Evolutionary conservation across 805 yeast genomes (phyloP), one percentile per base, ranked within the genome.

Genomic region (Candida incommunis): DNA sequence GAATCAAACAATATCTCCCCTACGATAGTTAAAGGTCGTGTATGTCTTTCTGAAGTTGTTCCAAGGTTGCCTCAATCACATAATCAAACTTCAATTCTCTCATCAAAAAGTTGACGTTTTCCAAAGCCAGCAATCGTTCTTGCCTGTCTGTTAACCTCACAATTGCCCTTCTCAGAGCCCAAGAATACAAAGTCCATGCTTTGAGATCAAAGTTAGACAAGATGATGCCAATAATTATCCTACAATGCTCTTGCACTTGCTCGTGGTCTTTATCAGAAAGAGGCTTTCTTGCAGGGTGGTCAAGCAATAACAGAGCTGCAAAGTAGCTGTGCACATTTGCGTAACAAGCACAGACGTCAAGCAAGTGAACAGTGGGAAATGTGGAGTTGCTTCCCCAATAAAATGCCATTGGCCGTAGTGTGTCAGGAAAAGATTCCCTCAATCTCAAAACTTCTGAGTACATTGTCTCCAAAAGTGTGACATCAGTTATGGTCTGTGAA

Each of bases 1-100:
- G n/a, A n/a, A n/a, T n/a, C n/a, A n/a, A n/a, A n/a, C n/a, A 9
- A 13, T 13, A 50, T 61, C 20, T 54, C 62, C 66, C 53, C 59
- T 66, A 26, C 70, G 56, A 51, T 66, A 69, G 54, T 66, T 69
- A 25, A 66, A 64, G 26, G 65, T 50, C 15, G 58, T 45, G 46
- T 54, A 50, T 45, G 59, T 48, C 62, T 58, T 53, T 34, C 42
- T 35, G 42, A 16, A 31, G 37, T n/a, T 31, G 37, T 18, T 31
- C 37, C 18, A 31, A 18, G 4, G 37, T 31, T 11, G 13, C 37
- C 20, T 31, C 37, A 5, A 31, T 11, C 37, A 31, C 7, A 16
- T 31, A n/a, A 18, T 31, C 37, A 13, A 4, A 31, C n/a, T n/a
- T 7, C 5, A 31, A 31, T n/a, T 31, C 37, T 5, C 20, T 11